These are phyloP conservation scores for Mallotus nudiflorus DNA, from an alignment of 345 rosid species.

Conservation along the genomic window DNA sequence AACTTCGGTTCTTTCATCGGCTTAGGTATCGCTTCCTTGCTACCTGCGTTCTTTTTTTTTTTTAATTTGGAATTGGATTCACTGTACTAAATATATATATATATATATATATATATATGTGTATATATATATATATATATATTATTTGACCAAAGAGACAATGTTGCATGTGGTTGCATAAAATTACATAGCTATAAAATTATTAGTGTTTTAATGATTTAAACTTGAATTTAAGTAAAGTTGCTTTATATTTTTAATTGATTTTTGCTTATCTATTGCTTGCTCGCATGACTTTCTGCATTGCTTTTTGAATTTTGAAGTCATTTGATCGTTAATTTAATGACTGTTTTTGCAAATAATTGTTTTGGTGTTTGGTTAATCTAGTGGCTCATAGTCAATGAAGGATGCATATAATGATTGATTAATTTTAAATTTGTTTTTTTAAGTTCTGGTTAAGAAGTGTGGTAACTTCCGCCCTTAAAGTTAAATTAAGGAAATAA, in stretches of 20 bases:
- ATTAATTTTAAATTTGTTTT: not conserved
- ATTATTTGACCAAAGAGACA: not conserved
- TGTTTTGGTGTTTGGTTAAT: not conserved
- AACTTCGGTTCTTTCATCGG: constrained; percentile 32
- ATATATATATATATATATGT: too few relatives aligned
- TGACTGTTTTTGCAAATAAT: not conserved
- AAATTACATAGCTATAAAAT: not conserved
- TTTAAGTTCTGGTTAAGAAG: not conserved
- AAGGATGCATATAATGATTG: constrained; percentile 1
- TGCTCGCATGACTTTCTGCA: too few relatives aligned
- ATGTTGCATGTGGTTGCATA: not conserved
- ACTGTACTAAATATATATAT: too few relatives aligned
- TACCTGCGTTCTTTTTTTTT: not conserved
- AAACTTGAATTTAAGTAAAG: too few relatives aligned
- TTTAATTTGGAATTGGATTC: not conserved
- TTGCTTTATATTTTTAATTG: too few relatives aligned
- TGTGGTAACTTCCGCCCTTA: too few relatives aligned
- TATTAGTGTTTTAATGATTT: not conserved
- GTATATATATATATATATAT: too few relatives aligned
- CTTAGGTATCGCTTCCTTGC: constrained; percentile 1
- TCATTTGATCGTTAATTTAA: too few relatives aligned
- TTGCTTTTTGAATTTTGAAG: too few relatives aligned
- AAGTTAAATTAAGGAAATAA: too few relatives aligned
- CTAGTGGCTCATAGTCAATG: not conserved
- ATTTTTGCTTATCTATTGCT: too few relatives aligned